phyloP scores from a whole-genome alignment of 2,329 filamentous ascomycete species.

The Epichloe sylvatica region DNA sequence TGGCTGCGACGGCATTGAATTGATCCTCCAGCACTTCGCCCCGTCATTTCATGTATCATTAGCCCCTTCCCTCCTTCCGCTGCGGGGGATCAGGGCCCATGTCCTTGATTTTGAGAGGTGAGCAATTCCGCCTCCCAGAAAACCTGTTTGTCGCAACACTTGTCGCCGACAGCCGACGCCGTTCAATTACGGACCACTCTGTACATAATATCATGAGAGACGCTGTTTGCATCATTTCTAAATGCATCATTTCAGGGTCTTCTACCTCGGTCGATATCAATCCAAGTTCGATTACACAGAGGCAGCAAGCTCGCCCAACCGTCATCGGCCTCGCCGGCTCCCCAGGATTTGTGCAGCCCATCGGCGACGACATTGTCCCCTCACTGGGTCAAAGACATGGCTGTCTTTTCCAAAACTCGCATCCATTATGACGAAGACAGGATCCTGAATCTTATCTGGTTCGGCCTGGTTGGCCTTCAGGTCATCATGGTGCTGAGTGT shows the following conservation, averaged over 20 bases:
- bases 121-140: neutral
- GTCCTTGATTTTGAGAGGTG: neutral
- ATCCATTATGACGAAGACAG: constrained; percentile 18
- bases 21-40: neutral
- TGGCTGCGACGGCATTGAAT: neutral
- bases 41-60: neutral
- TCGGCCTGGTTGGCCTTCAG: constrained; percentile 32
- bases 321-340: neutral
- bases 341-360: neutral
- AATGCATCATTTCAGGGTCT: neutral
- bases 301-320: neutral
- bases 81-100: neutral
- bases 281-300: no score
- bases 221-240: neutral
- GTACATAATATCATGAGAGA: no score
- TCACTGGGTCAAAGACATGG: constrained; percentile 4
- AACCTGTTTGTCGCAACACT: neutral
- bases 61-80: neutral
- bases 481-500: constrained; percentile 30
- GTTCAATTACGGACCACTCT: no score
- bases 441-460: constrained; percentile 33
- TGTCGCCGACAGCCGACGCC: neutral
- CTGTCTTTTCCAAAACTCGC: constrained; percentile 15
- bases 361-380: neutral
- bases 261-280: no score